Base-by-base conservation (phyloP, 1,139 yeast species). In the Debaryomyces nepalensis region DNA sequence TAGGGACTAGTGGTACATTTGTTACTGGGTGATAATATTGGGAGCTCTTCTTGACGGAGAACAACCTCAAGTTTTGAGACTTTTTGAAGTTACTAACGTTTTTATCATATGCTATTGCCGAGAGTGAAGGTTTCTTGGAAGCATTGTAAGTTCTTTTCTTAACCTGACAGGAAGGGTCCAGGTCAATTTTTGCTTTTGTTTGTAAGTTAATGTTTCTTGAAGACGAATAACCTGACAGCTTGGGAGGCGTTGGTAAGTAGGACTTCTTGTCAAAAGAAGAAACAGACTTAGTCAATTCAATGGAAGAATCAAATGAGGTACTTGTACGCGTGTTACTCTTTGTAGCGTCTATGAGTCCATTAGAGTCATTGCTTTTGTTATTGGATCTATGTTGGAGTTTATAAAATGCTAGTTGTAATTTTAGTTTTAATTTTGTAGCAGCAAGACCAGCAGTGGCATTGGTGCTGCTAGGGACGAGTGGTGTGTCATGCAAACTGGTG, bases 361-460 rank as follows among this genome's bases (percentile, higher is more conserved):
- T 12, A n/a, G 27, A 16, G 8, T 27, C 20, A 7, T 22, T 21
- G 10, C 24, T 20, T 21, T 21, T 27, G 41, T 26, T 33, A 42
- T 26, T 47, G 37, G 15, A 45, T 45, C 39, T 59, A 21, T 36
- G 65, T 46, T 64, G 78, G 44, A 87, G 78, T 59, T 87, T 88
- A 67, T 81, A 87, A 54, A 85, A 78, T 1, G 97, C 97, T 52
- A 88, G 67, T 57, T 83, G 86, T 29, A 89, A 73, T 54, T 91
- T 81, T 53, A 82, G 70, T 57, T 84, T 84, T 55, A 88, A 73
- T 56, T 80, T 78, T 39, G 84, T 73, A 10, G 91, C 90, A 21
- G 81, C 75, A 47, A 64, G 58, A 26, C 61, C 65, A 10, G 66
- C 68, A 27, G 59, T 50, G 39, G 60, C 64, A 44, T 55, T 59